Base-by-base conservation (phyloP, 106 monocot genomes). In the Allium cepa region DNA sequence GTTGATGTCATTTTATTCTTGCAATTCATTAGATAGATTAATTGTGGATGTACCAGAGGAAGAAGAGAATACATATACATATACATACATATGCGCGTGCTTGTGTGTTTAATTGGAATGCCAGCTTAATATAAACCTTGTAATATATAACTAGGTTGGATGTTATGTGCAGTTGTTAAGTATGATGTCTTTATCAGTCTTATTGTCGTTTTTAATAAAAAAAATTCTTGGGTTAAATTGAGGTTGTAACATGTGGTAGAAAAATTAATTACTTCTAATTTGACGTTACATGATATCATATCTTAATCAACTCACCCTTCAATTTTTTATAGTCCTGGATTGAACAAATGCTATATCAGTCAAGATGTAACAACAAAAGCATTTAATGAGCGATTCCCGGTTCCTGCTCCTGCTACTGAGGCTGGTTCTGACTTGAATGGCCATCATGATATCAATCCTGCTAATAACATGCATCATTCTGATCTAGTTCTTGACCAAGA, bases 351-450 rank as follows among this genome's bases (percentile, higher is more conserved):
- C 52, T 57, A 60, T 56, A 55, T 92, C 28, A 78, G 84, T 66
- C 87, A 92, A 73, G 91, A 87, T 15, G 91, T 82, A 68, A 87
- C 87, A 17, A 84, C 79, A 60, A 80, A 67, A 70, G 91, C 87
- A 72, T 73, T 84, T 26, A 69, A 80, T 73, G 84, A 79, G 27
- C 72, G 82, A 9, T 87, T 82, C 72, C 49, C 70, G 56, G 75
- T 59, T 18, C 79, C 78, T 59, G 72, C 64, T 36, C 36, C 36
- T 36, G 36, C 36, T 36, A 36, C 36, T 36, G 77, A 72, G 49
- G 71, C 7, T 66, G 67, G 48, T 36, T 62, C 66, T 70, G 26
- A 62, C 62, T 70, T 68, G 18, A 68, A 57, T 76, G 75, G 61
- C 46, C 52, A 62, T 71, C 79, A 63, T 79, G 62, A 61, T 77